A percentile compares a stretch with the other conserved stretches of the same genome.
Conservation (phyloP, 768 basidiomycete genomes). For the Mycena polygramma region DNA sequence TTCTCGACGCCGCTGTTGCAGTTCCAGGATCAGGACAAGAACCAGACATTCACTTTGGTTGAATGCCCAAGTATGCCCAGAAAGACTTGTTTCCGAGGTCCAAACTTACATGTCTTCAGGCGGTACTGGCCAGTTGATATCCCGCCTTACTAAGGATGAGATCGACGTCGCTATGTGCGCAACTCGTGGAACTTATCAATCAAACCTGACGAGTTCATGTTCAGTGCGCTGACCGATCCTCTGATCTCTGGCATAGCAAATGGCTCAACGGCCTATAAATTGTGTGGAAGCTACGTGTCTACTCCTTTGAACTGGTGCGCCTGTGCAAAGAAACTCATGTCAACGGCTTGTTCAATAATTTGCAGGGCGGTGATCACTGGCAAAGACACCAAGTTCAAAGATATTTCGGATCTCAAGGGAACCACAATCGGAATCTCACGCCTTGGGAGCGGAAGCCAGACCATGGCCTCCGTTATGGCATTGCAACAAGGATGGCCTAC, state of each 20-base stretch:
- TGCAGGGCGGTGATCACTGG: conserved; percentile 94
- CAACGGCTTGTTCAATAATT: not conserved
- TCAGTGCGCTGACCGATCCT: conserved; percentile 89
- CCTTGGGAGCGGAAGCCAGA: conserved; percentile 90
- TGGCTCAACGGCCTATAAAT: conserved; percentile 88
- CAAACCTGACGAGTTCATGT: conserved; percentile 13
- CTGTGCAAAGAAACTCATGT: not conserved
- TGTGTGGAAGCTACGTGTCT: conserved; percentile 92
- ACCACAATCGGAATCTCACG: conserved; percentile 92
- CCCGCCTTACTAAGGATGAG: conserved; percentile 77
- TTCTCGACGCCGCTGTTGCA: conserved; percentile 95
- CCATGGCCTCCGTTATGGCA: conserved; percentile 97
- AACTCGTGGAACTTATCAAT: not conserved
- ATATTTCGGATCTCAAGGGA: conserved; percentile 80
- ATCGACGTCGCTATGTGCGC: conserved; percentile 87
- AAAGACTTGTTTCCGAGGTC: conserved; percentile 31
- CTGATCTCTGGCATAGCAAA: conserved; percentile 94
- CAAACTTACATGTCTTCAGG: conserved; percentile 57
- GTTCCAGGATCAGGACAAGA: conserved; percentile 76
- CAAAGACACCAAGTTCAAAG: conserved; percentile 75
- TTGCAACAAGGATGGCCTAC: conserved; percentile 86
- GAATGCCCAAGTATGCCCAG: conserved; percentile 83
- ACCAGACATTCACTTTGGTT: conserved; percentile 82
- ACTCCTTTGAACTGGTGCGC: conserved; percentile 89
- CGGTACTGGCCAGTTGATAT: conserved; percentile 88